These are phyloP conservation scores for Geranium incanum DNA, from an alignment of 441 rosid species.

Conservation along the genomic window DNA sequence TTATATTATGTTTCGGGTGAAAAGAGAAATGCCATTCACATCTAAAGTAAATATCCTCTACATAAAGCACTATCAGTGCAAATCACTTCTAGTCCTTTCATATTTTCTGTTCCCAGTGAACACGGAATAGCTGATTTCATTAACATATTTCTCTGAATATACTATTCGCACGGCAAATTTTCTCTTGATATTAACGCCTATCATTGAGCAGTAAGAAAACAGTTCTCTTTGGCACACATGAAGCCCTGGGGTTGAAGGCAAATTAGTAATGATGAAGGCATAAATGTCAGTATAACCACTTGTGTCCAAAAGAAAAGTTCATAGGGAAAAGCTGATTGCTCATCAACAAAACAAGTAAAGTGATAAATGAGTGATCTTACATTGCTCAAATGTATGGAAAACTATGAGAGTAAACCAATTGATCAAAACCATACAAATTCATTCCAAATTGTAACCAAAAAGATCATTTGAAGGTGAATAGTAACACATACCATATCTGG, in stretches of 20 bases:
- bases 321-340: too few species aligned
- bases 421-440: not conserved
- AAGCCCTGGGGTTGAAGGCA: not conserved
- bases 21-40: too few species aligned
- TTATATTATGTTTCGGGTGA: too few species aligned
- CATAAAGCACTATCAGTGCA: not conserved
- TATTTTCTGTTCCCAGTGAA: not conserved
- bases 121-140: not conserved
- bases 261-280: not conserved
- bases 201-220: not conserved
- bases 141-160: not conserved
- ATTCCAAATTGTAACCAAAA: not conserved
- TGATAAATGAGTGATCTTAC: too few species aligned
- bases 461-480: slow-evolving; percentile 4
- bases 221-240: not conserved
- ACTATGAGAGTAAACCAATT: not conserved
- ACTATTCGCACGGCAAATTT: not conserved
- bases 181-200: not conserved
- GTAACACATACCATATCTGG: slow-evolving; percentile 69
- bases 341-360: not conserved
- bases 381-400: not conserved
- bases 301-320: too few species aligned
- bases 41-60: too few species aligned
- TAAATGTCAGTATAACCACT: not conserved
- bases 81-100: not conserved